Evolutionary conservation across 1,139 yeast species (phyloP), one percentile per base, ranked within the genome.

Genomic region (Scheffersomyces parashehatae): DNA sequence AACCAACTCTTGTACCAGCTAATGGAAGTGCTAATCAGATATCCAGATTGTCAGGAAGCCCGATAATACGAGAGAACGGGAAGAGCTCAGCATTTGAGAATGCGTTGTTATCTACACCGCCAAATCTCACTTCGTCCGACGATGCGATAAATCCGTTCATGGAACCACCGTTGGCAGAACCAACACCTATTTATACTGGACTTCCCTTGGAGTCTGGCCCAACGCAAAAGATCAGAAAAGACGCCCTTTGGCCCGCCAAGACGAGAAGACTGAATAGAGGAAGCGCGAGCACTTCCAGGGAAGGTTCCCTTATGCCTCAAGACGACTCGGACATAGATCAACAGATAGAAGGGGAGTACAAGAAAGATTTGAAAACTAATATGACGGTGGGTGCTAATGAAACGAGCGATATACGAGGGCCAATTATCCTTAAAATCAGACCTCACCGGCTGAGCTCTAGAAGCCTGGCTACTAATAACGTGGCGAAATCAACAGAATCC

Each of bases 171-270:
- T 61, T 76, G 30, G 78, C 83, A 0, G 71, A 68, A 16, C 81
- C 83, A 0, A 59, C 59, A 13, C 79, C 85, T 3, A 67, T 71
- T 24, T 78, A 79, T 38, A 83, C 90, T 0, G 95, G 95, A 1
- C 70, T 78, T 34, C 85, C 91, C 3, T 62, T 87, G 40, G 89
- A 81, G 48, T 71, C 79, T 4, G 68, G 71, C 4, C 95, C 95
- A 5, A 77, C 79, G 7, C 58, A 70, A 0, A 82, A 77, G 51
- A 65, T 77, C 36, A 78, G 73, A 49, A 77, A 75, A 50, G 85
- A 81, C 42, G 70, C 79, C 28, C 50, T 74, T 31, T 74, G 79
- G 82, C 75, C 76, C 16, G 52, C 51, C 11, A 62, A 54, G 46
- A 41, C 41, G 28, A 45, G 47, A 52, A 39, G 47, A 53, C 51